Base-by-base conservation (phyloP, 202 grass and related monocot species). In the Brachypodium distachyon region DNA sequence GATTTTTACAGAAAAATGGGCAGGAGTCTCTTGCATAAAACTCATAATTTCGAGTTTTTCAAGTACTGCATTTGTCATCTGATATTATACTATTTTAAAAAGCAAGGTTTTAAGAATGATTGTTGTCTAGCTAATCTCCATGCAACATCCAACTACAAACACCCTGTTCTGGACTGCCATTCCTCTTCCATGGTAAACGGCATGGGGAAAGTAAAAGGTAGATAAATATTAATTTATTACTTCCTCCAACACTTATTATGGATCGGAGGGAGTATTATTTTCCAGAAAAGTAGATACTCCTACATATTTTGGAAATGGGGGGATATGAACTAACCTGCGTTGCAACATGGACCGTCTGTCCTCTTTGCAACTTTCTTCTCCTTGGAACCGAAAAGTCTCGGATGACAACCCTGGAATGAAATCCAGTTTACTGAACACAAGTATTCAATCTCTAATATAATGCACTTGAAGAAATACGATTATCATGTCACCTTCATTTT, bases 401-500 rank as follows among this genome's bases (percentile, higher is more conserved):
- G 72, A 39, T 62, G 42, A 56, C 81, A 95, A 26, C 79, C 61
- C 88, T 91, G 63, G 5, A 62, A 74, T 4, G 14, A 89, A 80
- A 61, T 61, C 4, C 4, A 38, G 2, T 63, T 39, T 41, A 34
- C 11, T 64, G 2, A 70, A 68, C 12, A 49, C 22, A 21, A 80
- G 46, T 14, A 7, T 73, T 58, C 11, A 33, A 12, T 44, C 76
- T 77, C 14, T 34, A 33, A n/a, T 37, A 52, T 17, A 78, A 73
- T 49, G 43, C 31, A 40, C 19, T 41, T 13, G 29, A 21, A 26
- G 28, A 67, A 73, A 74, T 28, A 7, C 56, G 76, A 33, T 33
- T 9, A 60, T 0, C 9, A 80, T 41, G 16, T 76, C 59, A 90
- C 92, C 92, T 96, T 96, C 75, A 71, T 92, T 67, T 85, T 92